phyloP scores from a whole-genome alignment of 2,329 filamentous ascomycete species.

The Sporothrix sp. region DNA sequence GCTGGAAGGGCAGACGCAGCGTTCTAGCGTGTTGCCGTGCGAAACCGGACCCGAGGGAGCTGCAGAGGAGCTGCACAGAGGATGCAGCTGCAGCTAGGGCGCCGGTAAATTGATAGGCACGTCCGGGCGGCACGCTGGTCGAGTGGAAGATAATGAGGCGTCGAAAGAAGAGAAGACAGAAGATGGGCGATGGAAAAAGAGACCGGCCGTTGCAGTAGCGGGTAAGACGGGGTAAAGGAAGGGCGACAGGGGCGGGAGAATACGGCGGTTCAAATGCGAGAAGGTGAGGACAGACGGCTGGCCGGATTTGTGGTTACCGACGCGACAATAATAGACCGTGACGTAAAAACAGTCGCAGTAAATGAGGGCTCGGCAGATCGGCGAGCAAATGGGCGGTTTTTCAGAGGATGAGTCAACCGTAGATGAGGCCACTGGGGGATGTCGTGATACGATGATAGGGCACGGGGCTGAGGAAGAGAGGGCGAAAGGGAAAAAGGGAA shows the following conservation, averaged over 20 bases:
- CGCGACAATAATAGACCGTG: too few relatives aligned
- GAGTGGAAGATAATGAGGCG: not conserved
- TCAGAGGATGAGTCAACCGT: too few relatives aligned
- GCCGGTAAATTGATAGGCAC: not conserved
- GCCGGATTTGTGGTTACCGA: not conserved
- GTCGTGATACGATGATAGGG: constrained; percentile 4
- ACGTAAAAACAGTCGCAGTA: not conserved
- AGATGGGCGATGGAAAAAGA: not conserved
- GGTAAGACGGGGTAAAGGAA: constrained; percentile 4
- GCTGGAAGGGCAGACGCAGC: constrained; percentile 2
- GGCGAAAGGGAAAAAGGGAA: not conserved
- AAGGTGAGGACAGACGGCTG: not conserved
- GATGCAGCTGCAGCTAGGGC: not conserved
- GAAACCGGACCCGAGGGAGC: constrained; percentile 2
- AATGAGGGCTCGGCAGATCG: not conserved
- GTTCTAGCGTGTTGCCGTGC: not conserved
- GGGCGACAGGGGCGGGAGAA: not conserved
- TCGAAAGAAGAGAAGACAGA: not conserved
- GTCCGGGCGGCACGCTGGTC: not conserved
- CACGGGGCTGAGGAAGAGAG: not conserved
- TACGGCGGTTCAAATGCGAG: not conserved
- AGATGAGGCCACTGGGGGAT: constrained; percentile 6
- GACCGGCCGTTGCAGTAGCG: not conserved
- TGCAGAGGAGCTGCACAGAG: not conserved
- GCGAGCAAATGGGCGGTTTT: constrained; percentile 7